phyloP scores from a whole-genome alignment of 305 asterid species.

The Fraxinus velutina region DNA sequence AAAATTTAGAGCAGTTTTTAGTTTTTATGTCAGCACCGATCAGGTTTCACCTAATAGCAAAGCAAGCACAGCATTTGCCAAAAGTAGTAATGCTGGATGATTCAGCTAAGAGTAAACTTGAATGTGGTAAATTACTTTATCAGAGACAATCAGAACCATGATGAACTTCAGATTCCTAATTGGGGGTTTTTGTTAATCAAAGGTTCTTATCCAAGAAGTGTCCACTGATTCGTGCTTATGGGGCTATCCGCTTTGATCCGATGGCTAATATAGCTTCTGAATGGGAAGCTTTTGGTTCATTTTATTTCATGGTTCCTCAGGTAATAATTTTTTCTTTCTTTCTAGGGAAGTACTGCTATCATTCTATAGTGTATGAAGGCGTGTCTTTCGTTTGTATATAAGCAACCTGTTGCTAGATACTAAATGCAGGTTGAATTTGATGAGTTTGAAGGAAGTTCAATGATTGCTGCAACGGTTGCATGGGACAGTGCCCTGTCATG shows the following conservation, averaged over 20 bases:
- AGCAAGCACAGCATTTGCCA: not conserved
- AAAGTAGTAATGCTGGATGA: not conserved
- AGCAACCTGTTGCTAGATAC: conserved; percentile 25
- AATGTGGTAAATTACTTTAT: not conserved
- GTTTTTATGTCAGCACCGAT: not conserved
- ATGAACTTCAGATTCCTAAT: conserved; percentile 14
- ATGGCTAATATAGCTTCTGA: conserved; percentile 56
- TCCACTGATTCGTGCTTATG: conserved; percentile 90
- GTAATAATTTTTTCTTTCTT: conserved; percentile 29
- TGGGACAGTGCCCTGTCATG: conserved; percentile 79
- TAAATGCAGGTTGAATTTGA: conserved; percentile 75
- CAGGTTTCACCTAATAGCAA: not conserved
- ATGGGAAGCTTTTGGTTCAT: conserved; percentile 87
- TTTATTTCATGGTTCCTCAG: conserved; percentile 92
- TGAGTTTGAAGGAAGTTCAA: conserved; percentile 83
- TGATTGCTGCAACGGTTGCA: conserved; percentile 83
- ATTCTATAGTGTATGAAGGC: not conserved
- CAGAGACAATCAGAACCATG: not conserved
- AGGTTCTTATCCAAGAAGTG: conserved; percentile 83
- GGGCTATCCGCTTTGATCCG: conserved; percentile 82
- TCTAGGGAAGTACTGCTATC: not conserved
- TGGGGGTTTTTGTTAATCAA: not conserved
- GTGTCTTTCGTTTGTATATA: conserved; percentile 11
- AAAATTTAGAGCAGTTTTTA: not conserved
- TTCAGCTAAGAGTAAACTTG: conserved; percentile 3